A percentile compares a stretch with the other conserved stretches of the same genome.
Conservation (phyloP, 2,329 filamentous ascomycete species). For the Colletotrichum siamense region DNA sequence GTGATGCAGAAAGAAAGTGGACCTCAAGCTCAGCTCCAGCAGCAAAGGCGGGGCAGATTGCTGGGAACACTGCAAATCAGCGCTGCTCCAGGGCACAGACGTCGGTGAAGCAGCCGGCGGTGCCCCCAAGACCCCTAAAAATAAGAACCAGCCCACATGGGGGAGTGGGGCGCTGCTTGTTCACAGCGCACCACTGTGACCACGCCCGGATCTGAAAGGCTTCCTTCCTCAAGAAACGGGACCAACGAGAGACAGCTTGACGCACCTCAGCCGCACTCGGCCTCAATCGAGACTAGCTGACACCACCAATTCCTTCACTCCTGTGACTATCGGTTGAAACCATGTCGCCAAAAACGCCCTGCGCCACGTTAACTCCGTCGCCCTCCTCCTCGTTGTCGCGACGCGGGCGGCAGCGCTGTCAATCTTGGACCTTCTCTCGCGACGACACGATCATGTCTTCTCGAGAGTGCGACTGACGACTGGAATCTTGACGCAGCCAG, state of each 20-base stretch:
- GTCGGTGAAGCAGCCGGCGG: slow-evolving; percentile 8
- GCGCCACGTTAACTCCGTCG: slow-evolving; percentile 5
- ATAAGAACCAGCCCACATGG: slow-evolving; percentile 7
- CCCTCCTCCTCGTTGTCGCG: background rate
- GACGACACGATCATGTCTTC: background rate
- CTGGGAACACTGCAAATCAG: background rate
- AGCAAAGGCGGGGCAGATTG: background rate
- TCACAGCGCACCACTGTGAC: background rate
- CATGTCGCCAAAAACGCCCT: slow-evolving; percentile 16
- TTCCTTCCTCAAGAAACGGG: background rate
- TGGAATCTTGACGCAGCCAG: background rate
- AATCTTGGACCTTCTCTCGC: background rate
- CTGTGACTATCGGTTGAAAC: background rate
- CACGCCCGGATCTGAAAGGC: background rate
- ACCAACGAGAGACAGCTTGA: background rate
- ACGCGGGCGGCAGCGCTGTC: background rate
- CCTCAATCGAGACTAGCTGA: slow-evolving; percentile 14
- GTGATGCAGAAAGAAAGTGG: background rate
- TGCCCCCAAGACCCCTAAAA: slow-evolving; percentile 17
- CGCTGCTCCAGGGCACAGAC: background rate
- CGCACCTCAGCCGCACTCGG: slow-evolving; percentile 16
- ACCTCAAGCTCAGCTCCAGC: background rate
- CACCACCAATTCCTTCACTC: background rate
- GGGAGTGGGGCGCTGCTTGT: background rate
- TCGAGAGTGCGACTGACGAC: background rate